Percentiles rank a stretch among this genome's conserved stretches.
Conservation (phyloP, 1,284 basidiomycete genomes). For the Rhodotorula sp. region DNA sequence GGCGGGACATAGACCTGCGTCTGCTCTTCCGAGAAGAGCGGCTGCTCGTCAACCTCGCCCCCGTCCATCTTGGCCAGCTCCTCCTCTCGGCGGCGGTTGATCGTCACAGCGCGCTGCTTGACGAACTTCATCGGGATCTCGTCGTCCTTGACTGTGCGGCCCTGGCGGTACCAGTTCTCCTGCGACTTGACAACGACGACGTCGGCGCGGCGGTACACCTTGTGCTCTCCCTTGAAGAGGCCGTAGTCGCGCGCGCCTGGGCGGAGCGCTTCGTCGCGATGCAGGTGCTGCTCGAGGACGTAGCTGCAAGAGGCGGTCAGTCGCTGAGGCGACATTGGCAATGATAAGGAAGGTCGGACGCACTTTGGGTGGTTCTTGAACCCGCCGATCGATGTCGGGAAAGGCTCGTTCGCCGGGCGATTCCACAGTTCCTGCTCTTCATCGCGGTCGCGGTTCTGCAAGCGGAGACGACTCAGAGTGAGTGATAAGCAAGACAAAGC, state of each 20-base stretch:
- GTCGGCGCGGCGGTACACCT: constrained; percentile 83
- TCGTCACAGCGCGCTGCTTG: constrained; percentile 80
- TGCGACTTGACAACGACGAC: constrained; percentile 83
- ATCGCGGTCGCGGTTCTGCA: constrained; percentile 81
- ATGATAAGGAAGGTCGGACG: constrained; percentile 44
- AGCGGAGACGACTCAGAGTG: too few relatives aligned
- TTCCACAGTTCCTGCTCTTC: constrained; percentile 90
- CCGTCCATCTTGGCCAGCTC: constrained; percentile 66
- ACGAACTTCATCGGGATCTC: constrained; percentile 87
- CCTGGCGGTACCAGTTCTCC: constrained; percentile 93
- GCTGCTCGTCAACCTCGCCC: constrained; percentile 67
- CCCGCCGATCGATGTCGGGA: constrained; percentile 85
- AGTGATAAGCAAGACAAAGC: too few relatives aligned
- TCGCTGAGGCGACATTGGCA: neutral
- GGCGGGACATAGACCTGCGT: constrained; percentile 78
- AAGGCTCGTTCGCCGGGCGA: constrained; percentile 80
- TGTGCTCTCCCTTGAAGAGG: constrained; percentile 79
- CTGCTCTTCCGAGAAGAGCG: constrained; percentile 81
- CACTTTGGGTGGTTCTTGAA: constrained; percentile 96
- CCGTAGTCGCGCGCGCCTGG: constrained; percentile 78
- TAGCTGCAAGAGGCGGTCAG: constrained; percentile 61
- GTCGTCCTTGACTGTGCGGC: constrained; percentile 68
- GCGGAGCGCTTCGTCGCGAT: constrained; percentile 81
- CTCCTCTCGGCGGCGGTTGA: constrained; percentile 77
- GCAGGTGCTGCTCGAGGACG: constrained; percentile 83